phyloP scores from a whole-genome alignment of 345 rosid genomes.

The Euphorbia pulcherrima region DNA sequence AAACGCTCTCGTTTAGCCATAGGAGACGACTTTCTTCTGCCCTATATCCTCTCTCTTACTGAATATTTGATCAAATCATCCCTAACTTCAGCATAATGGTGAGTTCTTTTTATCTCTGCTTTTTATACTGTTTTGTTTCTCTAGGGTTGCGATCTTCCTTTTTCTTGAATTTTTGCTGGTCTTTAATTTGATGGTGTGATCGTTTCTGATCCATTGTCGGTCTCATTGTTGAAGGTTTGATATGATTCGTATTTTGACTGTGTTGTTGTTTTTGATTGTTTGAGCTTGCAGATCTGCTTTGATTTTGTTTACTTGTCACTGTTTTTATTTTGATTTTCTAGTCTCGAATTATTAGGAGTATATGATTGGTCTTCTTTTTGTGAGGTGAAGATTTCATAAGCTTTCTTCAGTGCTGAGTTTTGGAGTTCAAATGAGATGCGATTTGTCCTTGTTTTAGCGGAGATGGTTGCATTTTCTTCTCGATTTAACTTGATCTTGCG shows the following conservation, averaged over 20 bases:
- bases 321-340: not conserved
- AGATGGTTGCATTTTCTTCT: not conserved
- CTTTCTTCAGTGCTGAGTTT: not conserved
- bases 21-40: conserved; percentile 7
- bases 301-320: conserved; percentile 1
- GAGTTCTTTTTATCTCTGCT: not conserved
- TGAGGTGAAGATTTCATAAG: not conserved
- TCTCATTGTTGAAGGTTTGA: not conserved
- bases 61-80: not conserved
- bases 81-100: conserved; percentile 4
- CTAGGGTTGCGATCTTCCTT: conserved; percentile 1
- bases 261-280: not conserved
- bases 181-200: not conserved
- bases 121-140: not conserved
- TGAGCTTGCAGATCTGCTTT: conserved; percentile 15
- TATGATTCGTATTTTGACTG: not conserved
- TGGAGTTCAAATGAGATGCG: not conserved
- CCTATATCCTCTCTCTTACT: not conserved
- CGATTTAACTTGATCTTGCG: not conserved
- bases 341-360: not conserved
- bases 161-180: not conserved
- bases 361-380: not conserved
- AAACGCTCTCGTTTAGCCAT: conserved; percentile 5
- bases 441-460: not conserved
- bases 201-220: conserved; percentile 1